Evolutionary conservation across 495 filamentous ascomycete species (phyloP).

Genomic region (Aspergillus avenaceus): DNA sequence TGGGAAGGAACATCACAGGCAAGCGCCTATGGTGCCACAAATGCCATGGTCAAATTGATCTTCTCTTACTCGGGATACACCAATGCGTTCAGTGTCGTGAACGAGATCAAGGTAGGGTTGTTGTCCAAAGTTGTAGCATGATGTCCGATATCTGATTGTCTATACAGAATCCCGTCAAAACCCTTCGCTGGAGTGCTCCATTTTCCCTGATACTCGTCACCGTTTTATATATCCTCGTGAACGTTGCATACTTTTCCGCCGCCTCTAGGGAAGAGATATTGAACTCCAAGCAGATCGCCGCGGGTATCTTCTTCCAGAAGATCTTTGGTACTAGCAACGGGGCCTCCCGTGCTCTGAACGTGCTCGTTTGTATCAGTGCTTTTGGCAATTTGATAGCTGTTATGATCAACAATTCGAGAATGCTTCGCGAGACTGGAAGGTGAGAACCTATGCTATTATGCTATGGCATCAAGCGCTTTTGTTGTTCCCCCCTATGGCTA

Average conservation of each 20-base stretch:
- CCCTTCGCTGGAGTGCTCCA: conserved; percentile 46
- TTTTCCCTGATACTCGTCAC: conserved; percentile 47
- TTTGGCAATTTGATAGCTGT: conserved; percentile 63
- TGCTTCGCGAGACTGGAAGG: conserved; percentile 58
- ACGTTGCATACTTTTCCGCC: conserved; percentile 59
- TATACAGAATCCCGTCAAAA: conserved; percentile 52
- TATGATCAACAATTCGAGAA: conserved; percentile 51
- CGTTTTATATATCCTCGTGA: conserved; percentile 56
- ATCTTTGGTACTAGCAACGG: conserved; percentile 54
- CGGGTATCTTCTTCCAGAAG: conserved; percentile 55
- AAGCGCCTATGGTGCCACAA: conserved; percentile 52
- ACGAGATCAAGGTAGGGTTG: conserved; percentile 52
- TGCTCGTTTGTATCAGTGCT: conserved; percentile 58
- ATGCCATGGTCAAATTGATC: conserved; percentile 58
- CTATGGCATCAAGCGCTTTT: too few relatives aligned
- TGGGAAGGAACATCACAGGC: conserved; percentile 48
- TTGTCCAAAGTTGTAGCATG: neutral
- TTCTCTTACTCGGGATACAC: conserved; percentile 60
- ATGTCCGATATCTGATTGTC: neutral
- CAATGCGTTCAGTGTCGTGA: conserved; percentile 63
- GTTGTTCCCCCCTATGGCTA: too few relatives aligned
- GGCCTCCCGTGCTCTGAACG: conserved; percentile 51
- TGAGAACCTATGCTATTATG: conserved; percentile 1
- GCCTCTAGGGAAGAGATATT: conserved; percentile 51
- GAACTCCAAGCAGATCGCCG: conserved; percentile 49